A percentile compares a stretch with the other conserved stretches of the same genome.
These are phyloP conservation scores for Hansenula sp. DNA, from an alignment of 1,139 yeast genomes.

Conservation along the genomic window DNA sequence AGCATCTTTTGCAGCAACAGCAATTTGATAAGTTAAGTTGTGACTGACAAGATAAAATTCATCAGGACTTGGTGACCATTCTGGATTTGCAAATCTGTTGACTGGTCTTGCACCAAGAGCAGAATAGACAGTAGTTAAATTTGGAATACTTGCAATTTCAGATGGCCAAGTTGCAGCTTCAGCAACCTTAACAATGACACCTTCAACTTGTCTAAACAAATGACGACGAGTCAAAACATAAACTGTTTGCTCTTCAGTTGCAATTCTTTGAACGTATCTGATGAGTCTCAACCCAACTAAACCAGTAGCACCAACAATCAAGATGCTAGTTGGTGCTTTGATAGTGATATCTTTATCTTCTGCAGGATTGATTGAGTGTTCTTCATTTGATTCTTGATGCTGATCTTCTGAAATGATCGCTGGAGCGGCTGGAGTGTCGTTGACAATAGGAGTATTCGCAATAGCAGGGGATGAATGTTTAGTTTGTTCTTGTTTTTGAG, in stretches of 20 bases:
- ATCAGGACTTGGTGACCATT: background rate
- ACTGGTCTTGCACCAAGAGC: conserved; percentile 9
- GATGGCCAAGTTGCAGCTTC: conserved; percentile 9
- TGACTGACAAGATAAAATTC: conserved; percentile 8
- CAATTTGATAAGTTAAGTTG: conserved; percentile 10
- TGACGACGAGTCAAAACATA: conserved; percentile 10
- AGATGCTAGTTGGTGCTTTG: conserved; percentile 3
- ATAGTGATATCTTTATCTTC: background rate
- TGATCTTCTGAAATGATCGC: too few species aligned
- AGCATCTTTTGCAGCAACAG: conserved; percentile 7
- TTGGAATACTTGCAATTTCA: conserved; percentile 9
- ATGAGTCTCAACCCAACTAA: conserved; percentile 13
- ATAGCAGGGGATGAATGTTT: too few species aligned
- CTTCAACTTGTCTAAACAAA: conserved; percentile 5
- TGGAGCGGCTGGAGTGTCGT: too few species aligned
- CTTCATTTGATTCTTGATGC: too few species aligned
- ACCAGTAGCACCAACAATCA: conserved; percentile 16
- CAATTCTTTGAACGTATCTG: conserved; percentile 6
- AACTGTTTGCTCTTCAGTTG: conserved; percentile 4
- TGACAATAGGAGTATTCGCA: too few species aligned
- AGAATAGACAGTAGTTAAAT: conserved; percentile 11
- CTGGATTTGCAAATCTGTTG: conserved; percentile 2
- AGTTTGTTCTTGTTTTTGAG: too few species aligned
- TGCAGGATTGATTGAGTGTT: too few species aligned
- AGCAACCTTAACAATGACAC: conserved; percentile 6